Conservation (phyloP, 148 eudicot species). For the Drosera capensis region DNA sequence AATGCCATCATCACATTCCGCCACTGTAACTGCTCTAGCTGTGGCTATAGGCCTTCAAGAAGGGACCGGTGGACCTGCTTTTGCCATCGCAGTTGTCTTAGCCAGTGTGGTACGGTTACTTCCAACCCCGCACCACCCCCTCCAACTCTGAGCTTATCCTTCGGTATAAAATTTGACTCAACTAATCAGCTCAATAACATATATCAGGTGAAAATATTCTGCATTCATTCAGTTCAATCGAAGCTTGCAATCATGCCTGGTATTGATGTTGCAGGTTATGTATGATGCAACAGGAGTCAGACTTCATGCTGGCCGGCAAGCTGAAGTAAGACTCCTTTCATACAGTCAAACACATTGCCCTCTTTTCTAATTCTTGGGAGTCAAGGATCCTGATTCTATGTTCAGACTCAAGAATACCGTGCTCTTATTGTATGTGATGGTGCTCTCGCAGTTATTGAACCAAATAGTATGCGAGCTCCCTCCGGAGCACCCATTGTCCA, state of each 20-base stretch:
- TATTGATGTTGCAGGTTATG: slow-evolving; percentile 41
- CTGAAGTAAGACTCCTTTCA: slow-evolving; percentile 52
- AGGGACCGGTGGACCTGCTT: slow-evolving; percentile 56
- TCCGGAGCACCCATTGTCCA: slow-evolving; percentile 47
- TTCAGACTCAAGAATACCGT: background rate
- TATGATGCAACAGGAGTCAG: slow-evolving; percentile 82
- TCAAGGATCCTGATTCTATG: background rate
- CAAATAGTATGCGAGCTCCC: slow-evolving; percentile 58
- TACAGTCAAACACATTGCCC: too few relatives aligned
- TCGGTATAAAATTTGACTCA: background rate
- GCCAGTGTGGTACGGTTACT: slow-evolving; percentile 86
- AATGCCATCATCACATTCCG: slow-evolving; percentile 97
- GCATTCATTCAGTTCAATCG: background rate
- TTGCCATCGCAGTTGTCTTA: slow-evolving; percentile 79
- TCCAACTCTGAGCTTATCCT: background rate
- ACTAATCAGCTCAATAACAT: too few relatives aligned
- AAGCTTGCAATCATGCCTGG: background rate
- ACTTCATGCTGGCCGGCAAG: slow-evolving; percentile 89
- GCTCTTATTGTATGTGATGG: background rate
- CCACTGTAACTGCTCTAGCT: slow-evolving; percentile 77
- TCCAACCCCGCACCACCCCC: background rate
- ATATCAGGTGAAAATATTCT: background rate
- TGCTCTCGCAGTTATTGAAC: slow-evolving; percentile 39
- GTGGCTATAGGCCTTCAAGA: slow-evolving; percentile 65
- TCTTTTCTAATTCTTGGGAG: too few relatives aligned